Base-by-base conservation (phyloP, 2,329 filamentous ascomycete genomes). In the Colletotrichum tofieldiae region DNA sequence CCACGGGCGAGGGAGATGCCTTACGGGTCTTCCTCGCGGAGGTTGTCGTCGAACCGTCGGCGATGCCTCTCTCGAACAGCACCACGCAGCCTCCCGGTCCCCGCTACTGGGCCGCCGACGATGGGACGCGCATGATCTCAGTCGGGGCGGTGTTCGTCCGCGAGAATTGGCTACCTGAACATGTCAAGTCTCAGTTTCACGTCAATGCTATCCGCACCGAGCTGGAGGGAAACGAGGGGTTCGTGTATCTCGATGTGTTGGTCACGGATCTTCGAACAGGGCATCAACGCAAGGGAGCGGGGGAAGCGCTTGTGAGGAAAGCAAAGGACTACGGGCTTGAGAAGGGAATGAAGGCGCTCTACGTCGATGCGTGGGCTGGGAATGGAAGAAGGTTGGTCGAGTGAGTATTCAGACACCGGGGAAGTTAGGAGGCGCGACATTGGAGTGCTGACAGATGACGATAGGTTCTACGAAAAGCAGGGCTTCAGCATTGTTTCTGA, bases 11-110 rank as follows among this genome's bases (percentile, higher is more conserved):
- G 12, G 76, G 65, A 1, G 76, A 79, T 37, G 76, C 73, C 32
- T 54, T 80, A 26, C 74, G 76, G 56, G 71, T 75, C 14, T 79
- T 80, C 51, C 72, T 80, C 39, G 77, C 78, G n/a, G 78, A 81
- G 59, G 73, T 73, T 64, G 73, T 76, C 18, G 69, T 73, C 20
- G 74, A 23, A n/a, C 75, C 43, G n/a, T 20, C 18, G 39, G 54
- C 23, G 51, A 26, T 11, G 26, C 39, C 35, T 12, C 35, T 37
- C 52, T 60, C 35, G 43, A 26, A 58, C n/a, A 23, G 23, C 5
- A 23, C 35, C 39, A 4, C 37, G 37, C 18, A 35, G 32, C 14
- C 3, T 18, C 39, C 66, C 16, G 56, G 56, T 18, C 65, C 45
- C 5, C 65, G 54, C 11, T 69, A 47, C 54, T 41, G 70, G 45